Evolutionary conservation across 2,329 filamentous ascomycete genomes (phyloP).

Genomic region (Ophioceras dolichostomum): DNA sequence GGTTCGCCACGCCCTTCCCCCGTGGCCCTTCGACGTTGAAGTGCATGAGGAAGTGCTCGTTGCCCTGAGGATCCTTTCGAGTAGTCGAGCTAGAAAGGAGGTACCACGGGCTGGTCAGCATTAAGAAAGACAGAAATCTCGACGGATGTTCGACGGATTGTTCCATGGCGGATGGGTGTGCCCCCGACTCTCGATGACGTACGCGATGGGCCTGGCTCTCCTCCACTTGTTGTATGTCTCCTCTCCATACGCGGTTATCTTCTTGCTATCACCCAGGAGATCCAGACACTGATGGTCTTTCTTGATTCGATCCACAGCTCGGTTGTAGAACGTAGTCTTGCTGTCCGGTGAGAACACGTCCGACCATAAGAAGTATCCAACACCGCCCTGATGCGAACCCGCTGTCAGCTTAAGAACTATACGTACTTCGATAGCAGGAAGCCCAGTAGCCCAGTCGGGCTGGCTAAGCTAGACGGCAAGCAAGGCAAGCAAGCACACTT

Average conservation of each 20-base stretch:
- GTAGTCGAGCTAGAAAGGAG: slow-evolving; percentile 57
- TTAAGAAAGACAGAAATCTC: no score
- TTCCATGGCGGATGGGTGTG: no score
- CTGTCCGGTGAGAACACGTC: slow-evolving; percentile 79
- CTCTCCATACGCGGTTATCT: slow-evolving; percentile 75
- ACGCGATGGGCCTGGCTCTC: slow-evolving; percentile 49
- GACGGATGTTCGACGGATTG: no score
- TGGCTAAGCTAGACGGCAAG: not conserved
- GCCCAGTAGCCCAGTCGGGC: not conserved
- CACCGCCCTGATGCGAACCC: slow-evolving; percentile 44
- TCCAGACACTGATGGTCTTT: slow-evolving; percentile 58
- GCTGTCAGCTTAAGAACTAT: no score
- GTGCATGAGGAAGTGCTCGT: slow-evolving; percentile 71
- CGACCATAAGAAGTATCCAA: slow-evolving; percentile 65
- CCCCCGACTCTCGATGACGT: no score
- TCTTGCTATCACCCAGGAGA: slow-evolving; percentile 60
- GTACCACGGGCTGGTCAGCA: no score
- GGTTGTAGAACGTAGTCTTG: slow-evolving; percentile 80
- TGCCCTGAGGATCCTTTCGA: slow-evolving; percentile 60
- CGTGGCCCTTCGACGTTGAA: slow-evolving; percentile 77
- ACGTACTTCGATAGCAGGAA: no score
- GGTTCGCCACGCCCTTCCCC: slow-evolving; percentile 58
- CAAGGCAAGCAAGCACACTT: no score
- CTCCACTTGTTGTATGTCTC: slow-evolving; percentile 74
- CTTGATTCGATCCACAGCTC: slow-evolving; percentile 68